Conservation (phyloP, 2,329 filamentous ascomycete genomes). For the Paecilomyces variotii region DNA sequence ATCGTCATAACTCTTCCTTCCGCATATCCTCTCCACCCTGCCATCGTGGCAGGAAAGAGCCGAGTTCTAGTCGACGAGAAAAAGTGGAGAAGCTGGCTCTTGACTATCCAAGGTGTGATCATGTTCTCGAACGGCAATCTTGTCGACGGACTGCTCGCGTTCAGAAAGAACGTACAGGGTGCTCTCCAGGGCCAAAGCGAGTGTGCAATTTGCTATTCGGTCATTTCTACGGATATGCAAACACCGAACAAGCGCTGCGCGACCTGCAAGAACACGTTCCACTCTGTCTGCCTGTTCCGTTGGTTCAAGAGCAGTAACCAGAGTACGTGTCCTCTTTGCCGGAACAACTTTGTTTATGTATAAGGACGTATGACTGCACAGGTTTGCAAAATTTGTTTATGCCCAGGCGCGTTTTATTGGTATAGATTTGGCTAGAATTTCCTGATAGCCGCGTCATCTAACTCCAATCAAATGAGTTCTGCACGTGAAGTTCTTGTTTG, state of each 20-base stretch:
- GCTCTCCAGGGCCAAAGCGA: constrained; percentile 88
- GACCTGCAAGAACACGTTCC: constrained; percentile 92
- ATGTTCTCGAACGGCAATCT: constrained; percentile 86
- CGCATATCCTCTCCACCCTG: constrained; percentile 73
- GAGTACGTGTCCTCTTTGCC: constrained; percentile 84
- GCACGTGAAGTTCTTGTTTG: not conserved
- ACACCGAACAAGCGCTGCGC: constrained; percentile 85
- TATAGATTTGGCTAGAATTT: not conserved
- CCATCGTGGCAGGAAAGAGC: constrained; percentile 67
- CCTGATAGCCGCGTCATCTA: not conserved
- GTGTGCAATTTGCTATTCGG: constrained; percentile 94
- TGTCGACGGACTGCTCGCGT: constrained; percentile 76
- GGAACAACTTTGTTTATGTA: constrained; percentile 70
- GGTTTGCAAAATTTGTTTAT: not conserved
- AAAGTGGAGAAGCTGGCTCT: constrained; percentile 88
- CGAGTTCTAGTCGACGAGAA: constrained; percentile 82
- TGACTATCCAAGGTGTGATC: constrained; percentile 83
- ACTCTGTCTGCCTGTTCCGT: constrained; percentile 81
- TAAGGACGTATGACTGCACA: constrained; percentile 3
- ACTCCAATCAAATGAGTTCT: not conserved
- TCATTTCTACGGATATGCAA: constrained; percentile 80
- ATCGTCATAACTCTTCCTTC: constrained; percentile 73
- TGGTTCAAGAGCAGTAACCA: constrained; percentile 95
- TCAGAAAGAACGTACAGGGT: constrained; percentile 77
- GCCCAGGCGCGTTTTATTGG: not conserved